Conservation (phyloP, 495 filamentous ascomycete genomes). For the Xylaria bambusicola region DNA sequence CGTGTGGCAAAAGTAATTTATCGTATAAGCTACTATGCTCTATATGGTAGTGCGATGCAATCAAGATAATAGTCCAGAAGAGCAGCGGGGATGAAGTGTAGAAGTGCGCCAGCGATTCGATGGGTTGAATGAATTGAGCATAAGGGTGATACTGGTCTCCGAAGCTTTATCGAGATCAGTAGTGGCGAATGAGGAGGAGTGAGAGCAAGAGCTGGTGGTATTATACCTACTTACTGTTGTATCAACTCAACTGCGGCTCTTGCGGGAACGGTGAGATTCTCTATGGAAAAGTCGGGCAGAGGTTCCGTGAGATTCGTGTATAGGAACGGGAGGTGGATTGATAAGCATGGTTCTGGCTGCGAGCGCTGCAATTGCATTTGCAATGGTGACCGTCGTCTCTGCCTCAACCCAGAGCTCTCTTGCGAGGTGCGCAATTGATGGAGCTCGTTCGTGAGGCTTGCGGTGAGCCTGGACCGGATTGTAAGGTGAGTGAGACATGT, state of each 20-base stretch:
- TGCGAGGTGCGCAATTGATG: conserved; percentile 14
- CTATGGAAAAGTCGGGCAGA: background rate
- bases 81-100: background rate
- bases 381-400: background rate
- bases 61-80: conserved; percentile 10
- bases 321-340: background rate
- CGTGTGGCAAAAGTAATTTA: background rate
- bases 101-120: background rate
- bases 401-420: background rate
- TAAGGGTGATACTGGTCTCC: background rate
- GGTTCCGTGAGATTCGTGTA: conserved; percentile 5
- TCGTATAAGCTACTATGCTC: background rate
- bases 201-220: too few relatives aligned
- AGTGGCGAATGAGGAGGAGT: background rate
- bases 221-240: too few relatives aligned
- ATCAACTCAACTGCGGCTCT: conserved; percentile 6
- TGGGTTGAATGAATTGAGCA: conserved; percentile 4
- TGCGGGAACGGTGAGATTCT: background rate
- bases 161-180: conserved; percentile 9
- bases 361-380: background rate
- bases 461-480: conserved; percentile 3
- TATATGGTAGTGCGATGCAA: background rate
- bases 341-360: background rate
- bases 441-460: conserved; percentile 12
- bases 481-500: background rate